These are phyloP conservation scores for Aplosporella prunicola DNA, from an alignment of 2,329 filamentous ascomycete genomes.

Conservation along the genomic window DNA sequence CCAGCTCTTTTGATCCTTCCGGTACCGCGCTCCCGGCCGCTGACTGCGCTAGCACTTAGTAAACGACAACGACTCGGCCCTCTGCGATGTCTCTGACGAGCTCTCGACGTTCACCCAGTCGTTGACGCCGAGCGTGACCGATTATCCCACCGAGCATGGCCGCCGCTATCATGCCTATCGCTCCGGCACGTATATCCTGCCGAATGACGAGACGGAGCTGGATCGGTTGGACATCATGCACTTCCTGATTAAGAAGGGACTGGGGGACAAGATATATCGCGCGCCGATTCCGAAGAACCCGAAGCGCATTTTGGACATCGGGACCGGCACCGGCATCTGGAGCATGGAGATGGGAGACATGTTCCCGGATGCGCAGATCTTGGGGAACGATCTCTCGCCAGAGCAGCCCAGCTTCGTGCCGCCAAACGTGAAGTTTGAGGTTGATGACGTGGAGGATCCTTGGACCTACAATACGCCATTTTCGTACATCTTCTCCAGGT, in stretches of 20 bases:
- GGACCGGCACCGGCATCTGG: slow-evolving; percentile 27
- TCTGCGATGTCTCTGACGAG: slow-evolving; percentile 15
- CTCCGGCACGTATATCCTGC: slow-evolving; percentile 24
- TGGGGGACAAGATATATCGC: slow-evolving; percentile 22
- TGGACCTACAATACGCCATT: slow-evolving; percentile 46
- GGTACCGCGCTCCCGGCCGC: not conserved
- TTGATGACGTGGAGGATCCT: slow-evolving; percentile 52
- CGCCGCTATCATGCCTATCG: slow-evolving; percentile 20
- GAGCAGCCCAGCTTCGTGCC: slow-evolving; percentile 41
- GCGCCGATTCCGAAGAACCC: slow-evolving; percentile 12
- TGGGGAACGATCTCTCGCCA: slow-evolving; percentile 36
- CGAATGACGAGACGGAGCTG: slow-evolving; percentile 20
- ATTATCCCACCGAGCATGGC: slow-evolving; percentile 18
- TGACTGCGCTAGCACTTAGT: slow-evolving; percentile 4
- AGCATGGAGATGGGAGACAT: slow-evolving; percentile 23
- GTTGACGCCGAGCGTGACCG: slow-evolving; percentile 11
- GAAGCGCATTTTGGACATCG: slow-evolving; percentile 17
- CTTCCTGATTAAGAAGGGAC: slow-evolving; percentile 27
- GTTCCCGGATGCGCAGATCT: slow-evolving; percentile 14
- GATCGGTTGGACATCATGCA: slow-evolving; percentile 25
- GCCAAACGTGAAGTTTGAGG: slow-evolving; percentile 51
- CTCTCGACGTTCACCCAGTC: slow-evolving; percentile 10
- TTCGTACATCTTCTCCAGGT: slow-evolving; percentile 47
- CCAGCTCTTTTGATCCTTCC: no score
- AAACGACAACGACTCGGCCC: slow-evolving; percentile 13